phyloP scores from a whole-genome alignment of 179 eudicot genomes.

The Camellia oleifera region DNA sequence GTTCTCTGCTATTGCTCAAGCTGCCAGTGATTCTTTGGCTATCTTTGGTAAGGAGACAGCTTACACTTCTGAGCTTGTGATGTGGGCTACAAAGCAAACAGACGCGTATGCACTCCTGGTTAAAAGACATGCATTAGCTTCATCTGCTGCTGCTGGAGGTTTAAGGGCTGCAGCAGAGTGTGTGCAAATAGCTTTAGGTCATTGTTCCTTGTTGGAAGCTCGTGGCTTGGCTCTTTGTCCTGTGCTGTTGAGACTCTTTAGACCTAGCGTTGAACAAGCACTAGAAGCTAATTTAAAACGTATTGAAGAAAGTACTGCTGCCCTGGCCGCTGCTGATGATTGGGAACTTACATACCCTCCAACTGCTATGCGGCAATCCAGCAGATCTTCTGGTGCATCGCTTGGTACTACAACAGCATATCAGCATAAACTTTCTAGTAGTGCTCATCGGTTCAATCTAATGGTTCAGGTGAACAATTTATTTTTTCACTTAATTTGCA shows the following conservation, averaged over 20 bases:
- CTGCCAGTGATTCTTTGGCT: slow-evolving; percentile 46
- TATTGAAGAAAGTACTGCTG: slow-evolving; percentile 94
- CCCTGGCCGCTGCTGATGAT: slow-evolving; percentile 96
- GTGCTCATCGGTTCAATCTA: slow-evolving; percentile 82
- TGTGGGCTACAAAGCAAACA: slow-evolving; percentile 90
- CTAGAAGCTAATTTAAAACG: slow-evolving; percentile 84
- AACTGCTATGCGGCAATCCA: slow-evolving; percentile 56
- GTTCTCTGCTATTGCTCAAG: too few relatives aligned
- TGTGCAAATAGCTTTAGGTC: slow-evolving; percentile 96
- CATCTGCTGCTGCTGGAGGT: slow-evolving; percentile 98
- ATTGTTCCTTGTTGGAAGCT: slow-evolving; percentile 79
- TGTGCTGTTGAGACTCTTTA: slow-evolving; percentile 72
- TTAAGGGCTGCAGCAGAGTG: slow-evolving; percentile 95
- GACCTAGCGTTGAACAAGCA: slow-evolving; percentile 95
- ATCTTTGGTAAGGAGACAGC: slow-evolving; percentile 82
- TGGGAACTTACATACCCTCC: slow-evolving; percentile 76
- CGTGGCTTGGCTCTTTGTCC: slow-evolving; percentile 93
- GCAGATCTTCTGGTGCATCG: slow-evolving; percentile 50
- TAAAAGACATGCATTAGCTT: slow-evolving; percentile 89
- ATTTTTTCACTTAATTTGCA: too few relatives aligned
- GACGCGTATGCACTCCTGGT: slow-evolving; percentile 84
- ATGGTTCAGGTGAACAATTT: slow-evolving; percentile 73
- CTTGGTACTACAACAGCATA: slow-evolving; percentile 36
- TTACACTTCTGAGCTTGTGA: slow-evolving; percentile 87
- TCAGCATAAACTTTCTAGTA: slow-evolving; percentile 86